Base-by-base conservation (phyloP, 1,284 basidiomycete genomes). In the Sporisorium exsertum region DNA sequence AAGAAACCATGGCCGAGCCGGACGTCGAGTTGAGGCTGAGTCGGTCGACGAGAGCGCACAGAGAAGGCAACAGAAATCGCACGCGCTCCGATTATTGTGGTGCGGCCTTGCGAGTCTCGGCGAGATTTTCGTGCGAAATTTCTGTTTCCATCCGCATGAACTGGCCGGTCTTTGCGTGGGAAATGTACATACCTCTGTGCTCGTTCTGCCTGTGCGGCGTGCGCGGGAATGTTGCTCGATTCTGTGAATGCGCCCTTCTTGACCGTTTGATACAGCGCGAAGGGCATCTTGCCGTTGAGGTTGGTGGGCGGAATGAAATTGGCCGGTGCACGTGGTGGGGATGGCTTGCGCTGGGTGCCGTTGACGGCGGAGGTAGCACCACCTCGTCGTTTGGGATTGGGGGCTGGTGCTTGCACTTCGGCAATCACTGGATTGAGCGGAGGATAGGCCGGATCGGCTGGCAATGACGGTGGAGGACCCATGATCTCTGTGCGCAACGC, bases 231-330 rank as follows among this genome's bases (percentile, higher is more conserved):
- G 18, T 58, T 46, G 6, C 20, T 15, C 20, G 35, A 22, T 3
- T 51, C 51, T 33, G 57, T 8, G 5, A 60, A 46, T 10, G 40
- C 6, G 18, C 27, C 24, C 53, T 58, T 64, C 27, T 68, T 64
- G 49, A 73, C 35, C 8, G 64, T 73, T 46, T 69, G 72, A 26
- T 63, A 75, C 12, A 77, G 59, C 7, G 66, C 70, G 35, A 56
- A 77, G 4, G 74, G 74, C 74, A 77, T 77, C 64, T 77, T 77
- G 27, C 74, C 74, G 43, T 77, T 69, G 37, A 59, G 15, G 26
- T 69, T 72, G 27, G 33, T 63, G 18, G 74, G 74, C 29, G 76
- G 45, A 20, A 51, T 47, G 32, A 66, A 70, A 50, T 67, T 66
- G 45, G 53, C 47, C 1, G 77, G 63, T 27, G 58, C 40, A 42